These are phyloP conservation scores for Cochliopodium minus DNA, from an alignment of 208 protist genomes.

Conservation along the genomic window DNA sequence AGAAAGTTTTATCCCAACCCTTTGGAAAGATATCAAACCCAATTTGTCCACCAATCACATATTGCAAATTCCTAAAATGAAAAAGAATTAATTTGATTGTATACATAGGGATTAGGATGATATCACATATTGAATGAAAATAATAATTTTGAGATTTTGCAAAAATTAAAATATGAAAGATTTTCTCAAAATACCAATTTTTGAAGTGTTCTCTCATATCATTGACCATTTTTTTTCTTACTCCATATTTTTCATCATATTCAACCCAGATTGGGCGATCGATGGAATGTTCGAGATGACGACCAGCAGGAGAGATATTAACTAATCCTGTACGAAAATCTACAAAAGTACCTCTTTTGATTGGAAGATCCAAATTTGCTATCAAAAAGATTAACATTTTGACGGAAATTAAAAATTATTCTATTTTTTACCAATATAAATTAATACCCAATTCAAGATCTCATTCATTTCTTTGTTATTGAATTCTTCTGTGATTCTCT, in stretches of 20 bases:
- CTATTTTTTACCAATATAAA: too few relatives aligned
- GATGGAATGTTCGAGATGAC: too few relatives aligned
- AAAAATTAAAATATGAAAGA: too few relatives aligned
- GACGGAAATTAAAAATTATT: too few relatives aligned
- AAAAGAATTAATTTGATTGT: too few relatives aligned
- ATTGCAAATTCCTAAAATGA: constrained; percentile 73
- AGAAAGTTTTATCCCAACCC: constrained; percentile 99
- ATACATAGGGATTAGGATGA: too few relatives aligned
- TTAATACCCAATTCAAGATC: constrained; percentile 82
- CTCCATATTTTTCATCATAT: constrained; percentile 80
- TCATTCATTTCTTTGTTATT: constrained; percentile 74
- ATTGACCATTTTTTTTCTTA: constrained; percentile 76
- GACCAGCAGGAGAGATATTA: constrained; percentile 97
- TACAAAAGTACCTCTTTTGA: constrained; percentile 96
- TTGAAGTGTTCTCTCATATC: constrained; percentile 54
- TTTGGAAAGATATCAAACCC: constrained; percentile 96
- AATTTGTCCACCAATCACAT: constrained; percentile 96
- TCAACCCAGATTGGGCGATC: too few relatives aligned
- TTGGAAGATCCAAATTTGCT: constrained; percentile 86
- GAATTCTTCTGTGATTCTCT: constrained; percentile 64
- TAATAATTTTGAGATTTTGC: too few relatives aligned
- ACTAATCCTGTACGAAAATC: constrained; percentile 97
- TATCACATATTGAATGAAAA: too few relatives aligned
- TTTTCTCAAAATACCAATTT: too few relatives aligned
- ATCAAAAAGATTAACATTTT: too few relatives aligned